A percentile compares a stretch with the other conserved stretches of the same genome.
phyloP scores from a whole-genome alignment of 192 early-diverging fungal species.

The Jimgerdemannia flammicorona region DNA sequence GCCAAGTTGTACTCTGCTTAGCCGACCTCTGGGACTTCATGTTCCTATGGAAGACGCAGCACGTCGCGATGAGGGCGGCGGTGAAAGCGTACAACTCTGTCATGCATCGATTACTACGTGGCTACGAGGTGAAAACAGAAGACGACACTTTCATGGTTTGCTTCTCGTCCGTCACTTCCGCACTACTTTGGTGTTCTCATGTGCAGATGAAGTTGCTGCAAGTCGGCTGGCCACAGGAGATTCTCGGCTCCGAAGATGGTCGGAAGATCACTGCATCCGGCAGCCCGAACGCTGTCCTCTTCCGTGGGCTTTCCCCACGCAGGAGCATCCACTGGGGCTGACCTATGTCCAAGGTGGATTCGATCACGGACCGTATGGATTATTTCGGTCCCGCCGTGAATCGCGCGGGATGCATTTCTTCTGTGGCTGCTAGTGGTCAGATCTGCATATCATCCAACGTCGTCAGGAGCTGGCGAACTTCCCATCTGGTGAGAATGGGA shows the following conservation, averaged over 20 bases:
- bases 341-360: slow-evolving; percentile 83
- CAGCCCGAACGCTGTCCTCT: slow-evolving; percentile 58
- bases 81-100: slow-evolving; percentile 81
- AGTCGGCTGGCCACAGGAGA: slow-evolving; percentile 88
- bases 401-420: slow-evolving; percentile 76
- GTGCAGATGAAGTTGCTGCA: slow-evolving; percentile 78
- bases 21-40: slow-evolving; percentile 95
- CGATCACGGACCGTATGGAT: slow-evolving; percentile 90
- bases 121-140: slow-evolving; percentile 95
- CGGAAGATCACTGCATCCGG: slow-evolving; percentile 63
- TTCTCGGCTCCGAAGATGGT: slow-evolving; percentile 74
- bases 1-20: slow-evolving; percentile 83
- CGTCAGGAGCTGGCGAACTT: slow-evolving; percentile 19
- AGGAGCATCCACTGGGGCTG: slow-evolving; percentile 93
- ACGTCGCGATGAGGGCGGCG: slow-evolving; percentile 77
- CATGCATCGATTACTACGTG: slow-evolving; percentile 78
- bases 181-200: slow-evolving; percentile 85
- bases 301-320: slow-evolving; percentile 84
- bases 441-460: slow-evolving; percentile 85
- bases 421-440: slow-evolving; percentile 85
- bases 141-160: slow-evolving; percentile 96
- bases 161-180: slow-evolving; percentile 76
- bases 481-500: neutral
- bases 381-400: slow-evolving; percentile 96
- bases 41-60: slow-evolving; percentile 84